phyloP scores from a whole-genome alignment of 2,329 filamentous ascomycete genomes.

The Fusarium chuoi region DNA sequence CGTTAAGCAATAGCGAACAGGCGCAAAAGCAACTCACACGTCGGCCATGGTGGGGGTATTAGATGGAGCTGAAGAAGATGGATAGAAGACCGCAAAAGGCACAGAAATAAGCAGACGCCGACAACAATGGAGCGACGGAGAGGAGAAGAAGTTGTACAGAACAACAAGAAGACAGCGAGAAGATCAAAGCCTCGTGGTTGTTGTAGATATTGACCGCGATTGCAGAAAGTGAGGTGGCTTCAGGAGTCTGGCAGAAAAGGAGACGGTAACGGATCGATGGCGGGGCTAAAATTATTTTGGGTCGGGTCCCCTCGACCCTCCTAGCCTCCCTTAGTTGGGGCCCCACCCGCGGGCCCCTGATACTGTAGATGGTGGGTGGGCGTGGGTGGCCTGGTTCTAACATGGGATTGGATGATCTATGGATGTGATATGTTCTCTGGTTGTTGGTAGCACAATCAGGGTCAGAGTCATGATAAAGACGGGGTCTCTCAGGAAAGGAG shows the following conservation, averaged over 20 bases:
- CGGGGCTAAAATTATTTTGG: conserved; percentile 55
- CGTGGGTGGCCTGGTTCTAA: conserved; percentile 10
- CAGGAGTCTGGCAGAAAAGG: conserved; percentile 47
- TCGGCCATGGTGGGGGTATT: conserved; percentile 53
- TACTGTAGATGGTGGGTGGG: conserved; percentile 2
- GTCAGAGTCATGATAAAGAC: conserved; percentile 8
- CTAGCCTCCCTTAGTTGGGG: not conserved
- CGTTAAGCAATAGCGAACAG: conserved; percentile 11
- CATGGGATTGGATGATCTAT: conserved; percentile 18
- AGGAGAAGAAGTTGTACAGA: conserved; percentile 42
- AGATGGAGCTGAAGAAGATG: conserved; percentile 25
- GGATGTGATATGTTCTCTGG: conserved; percentile 11
- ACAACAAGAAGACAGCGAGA: conserved; percentile 36
- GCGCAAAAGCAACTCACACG: conserved; percentile 48
- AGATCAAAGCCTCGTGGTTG: conserved; percentile 43
- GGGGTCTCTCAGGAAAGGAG: conserved; percentile 1
- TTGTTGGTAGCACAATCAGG: conserved; percentile 10
- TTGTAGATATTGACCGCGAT: conserved; percentile 45
- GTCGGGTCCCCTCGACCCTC: conserved; percentile 43
- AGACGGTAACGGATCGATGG: conserved; percentile 53
- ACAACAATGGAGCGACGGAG: conserved; percentile 28
- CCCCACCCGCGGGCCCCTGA: conserved; percentile 26
- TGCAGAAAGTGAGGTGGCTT: conserved; percentile 36
- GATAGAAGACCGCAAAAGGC: conserved; percentile 19
- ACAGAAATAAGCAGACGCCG: conserved; percentile 35